Conservation (phyloP, 2,329 filamentous ascomycete genomes). For the Arthroderma uncinatum region DNA sequence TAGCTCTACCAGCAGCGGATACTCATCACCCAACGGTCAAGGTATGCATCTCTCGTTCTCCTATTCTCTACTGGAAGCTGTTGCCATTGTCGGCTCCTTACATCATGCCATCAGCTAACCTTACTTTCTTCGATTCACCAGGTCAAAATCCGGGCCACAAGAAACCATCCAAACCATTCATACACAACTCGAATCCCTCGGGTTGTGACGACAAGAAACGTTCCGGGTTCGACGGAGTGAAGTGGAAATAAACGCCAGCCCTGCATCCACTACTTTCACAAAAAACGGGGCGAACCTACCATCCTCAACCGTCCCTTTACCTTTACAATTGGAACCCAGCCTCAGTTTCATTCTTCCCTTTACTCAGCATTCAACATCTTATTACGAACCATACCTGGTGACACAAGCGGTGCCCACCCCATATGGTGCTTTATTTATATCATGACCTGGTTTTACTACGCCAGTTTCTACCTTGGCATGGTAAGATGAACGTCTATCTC, state of each 20-base stretch:
- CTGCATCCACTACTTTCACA: neutral
- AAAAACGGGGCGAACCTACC: too few relatives aligned
- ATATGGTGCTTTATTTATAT: neutral
- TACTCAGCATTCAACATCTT: neutral
- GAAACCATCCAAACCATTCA: neutral
- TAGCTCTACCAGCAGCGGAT: constrained; percentile 1
- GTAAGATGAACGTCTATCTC: neutral
- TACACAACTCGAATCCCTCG: neutral
- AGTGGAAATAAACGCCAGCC: neutral
- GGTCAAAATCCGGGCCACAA: neutral
- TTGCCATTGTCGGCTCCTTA: neutral
- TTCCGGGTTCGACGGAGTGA: neutral
- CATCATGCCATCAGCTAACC: neutral
- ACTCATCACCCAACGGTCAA: neutral
- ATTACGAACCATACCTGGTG: neutral
- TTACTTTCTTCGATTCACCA: neutral
- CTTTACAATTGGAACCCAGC: neutral
- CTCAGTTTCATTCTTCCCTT: neutral
- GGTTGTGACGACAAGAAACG: neutral
- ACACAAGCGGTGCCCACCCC: neutral
- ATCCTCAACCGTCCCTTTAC: neutral
- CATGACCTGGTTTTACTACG: neutral
- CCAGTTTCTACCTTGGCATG: neutral
- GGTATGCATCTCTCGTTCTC: neutral
- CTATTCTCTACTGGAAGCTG: neutral